These are phyloP conservation scores for Saccharomycopsis malanga DNA, from an alignment of 805 yeast species.

Conservation along the genomic window DNA sequence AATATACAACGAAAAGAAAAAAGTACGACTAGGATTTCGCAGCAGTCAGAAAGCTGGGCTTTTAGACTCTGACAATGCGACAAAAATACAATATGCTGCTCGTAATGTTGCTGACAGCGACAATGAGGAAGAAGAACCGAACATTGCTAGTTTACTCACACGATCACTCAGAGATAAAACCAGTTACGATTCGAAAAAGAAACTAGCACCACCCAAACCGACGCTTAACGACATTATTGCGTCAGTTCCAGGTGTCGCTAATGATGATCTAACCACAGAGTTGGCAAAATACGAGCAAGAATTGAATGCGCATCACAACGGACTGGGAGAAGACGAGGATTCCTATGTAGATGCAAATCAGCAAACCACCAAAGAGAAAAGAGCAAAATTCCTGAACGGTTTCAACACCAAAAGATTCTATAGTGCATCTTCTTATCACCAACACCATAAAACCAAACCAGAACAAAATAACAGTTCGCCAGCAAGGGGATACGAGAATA, in stretches of 20 bases:
- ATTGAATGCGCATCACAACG: neutral
- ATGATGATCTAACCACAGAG: neutral
- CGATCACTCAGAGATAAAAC: no score
- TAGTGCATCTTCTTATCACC: neutral
- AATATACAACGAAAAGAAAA: slow-evolving; percentile 15
- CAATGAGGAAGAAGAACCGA: neutral
- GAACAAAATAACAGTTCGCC: neutral
- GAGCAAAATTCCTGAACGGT: neutral
- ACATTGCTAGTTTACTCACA: no score
- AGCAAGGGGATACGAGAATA: neutral
- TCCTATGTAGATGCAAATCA: neutral
- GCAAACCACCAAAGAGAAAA: neutral
- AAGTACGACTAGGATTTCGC: neutral
- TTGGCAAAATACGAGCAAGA: neutral
- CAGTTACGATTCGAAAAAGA: neutral
- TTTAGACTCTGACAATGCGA: neutral
- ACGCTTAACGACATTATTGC: slow-evolving; percentile 9
- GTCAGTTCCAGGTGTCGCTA: slow-evolving; percentile 14
- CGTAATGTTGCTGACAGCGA: neutral
- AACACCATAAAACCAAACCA: neutral
- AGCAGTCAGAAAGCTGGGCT: neutral
- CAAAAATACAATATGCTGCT: no score
- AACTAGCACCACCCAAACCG: neutral
- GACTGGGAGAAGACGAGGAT: neutral
- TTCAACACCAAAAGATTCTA: neutral